These are phyloP conservation scores for Poa pratensis DNA, from an alignment of 176 grass and related monocot species.

Conservation along the genomic window DNA sequence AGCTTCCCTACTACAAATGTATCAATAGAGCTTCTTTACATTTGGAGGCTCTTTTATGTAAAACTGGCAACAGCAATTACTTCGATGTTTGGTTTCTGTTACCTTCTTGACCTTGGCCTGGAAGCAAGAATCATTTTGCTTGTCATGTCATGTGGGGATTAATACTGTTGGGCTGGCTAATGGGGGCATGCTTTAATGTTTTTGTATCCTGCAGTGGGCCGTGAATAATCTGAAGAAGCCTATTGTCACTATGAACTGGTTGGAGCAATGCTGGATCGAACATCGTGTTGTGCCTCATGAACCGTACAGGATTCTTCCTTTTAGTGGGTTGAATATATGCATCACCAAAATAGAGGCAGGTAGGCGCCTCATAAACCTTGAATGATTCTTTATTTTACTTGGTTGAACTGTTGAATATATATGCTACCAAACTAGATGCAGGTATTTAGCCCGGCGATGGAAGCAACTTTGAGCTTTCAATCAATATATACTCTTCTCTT, in stretches of 20 bases:
- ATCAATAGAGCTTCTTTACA: conserved; percentile 9
- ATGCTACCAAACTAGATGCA: conserved; percentile 66
- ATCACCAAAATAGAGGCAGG: conserved; percentile 80
- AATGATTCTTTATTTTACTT: conserved; percentile 79
- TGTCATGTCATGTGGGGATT: conserved; percentile 14
- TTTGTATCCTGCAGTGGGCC: conserved; percentile 74
- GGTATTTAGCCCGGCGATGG: conserved; percentile 34
- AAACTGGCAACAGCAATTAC: conserved; percentile 12
- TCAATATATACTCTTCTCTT: conserved; percentile 39
- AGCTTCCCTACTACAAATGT: conserved; percentile 27
- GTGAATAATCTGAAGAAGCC: conserved; percentile 87
- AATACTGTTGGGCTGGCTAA: conserved; percentile 40
- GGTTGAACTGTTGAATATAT: conserved; percentile 84
- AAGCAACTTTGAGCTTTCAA: conserved; percentile 32
- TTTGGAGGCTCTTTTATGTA: conserved; percentile 8
- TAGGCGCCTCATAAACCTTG: conserved; percentile 55
- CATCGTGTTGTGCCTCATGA: conserved; percentile 96
- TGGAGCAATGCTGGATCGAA: conserved; percentile 89
- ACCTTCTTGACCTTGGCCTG: conserved; percentile 19
- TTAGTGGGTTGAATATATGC: conserved; percentile 89
- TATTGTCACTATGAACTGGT: conserved; percentile 70
- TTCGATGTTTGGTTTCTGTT: conserved; percentile 20
- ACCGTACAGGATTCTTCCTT: conserved; percentile 84
- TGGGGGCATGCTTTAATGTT: conserved; percentile 22
- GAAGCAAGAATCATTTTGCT: conserved; percentile 17